Conservation (phyloP, 108 stramenopile genomes). For the Nannochloropsis salina region DNA sequence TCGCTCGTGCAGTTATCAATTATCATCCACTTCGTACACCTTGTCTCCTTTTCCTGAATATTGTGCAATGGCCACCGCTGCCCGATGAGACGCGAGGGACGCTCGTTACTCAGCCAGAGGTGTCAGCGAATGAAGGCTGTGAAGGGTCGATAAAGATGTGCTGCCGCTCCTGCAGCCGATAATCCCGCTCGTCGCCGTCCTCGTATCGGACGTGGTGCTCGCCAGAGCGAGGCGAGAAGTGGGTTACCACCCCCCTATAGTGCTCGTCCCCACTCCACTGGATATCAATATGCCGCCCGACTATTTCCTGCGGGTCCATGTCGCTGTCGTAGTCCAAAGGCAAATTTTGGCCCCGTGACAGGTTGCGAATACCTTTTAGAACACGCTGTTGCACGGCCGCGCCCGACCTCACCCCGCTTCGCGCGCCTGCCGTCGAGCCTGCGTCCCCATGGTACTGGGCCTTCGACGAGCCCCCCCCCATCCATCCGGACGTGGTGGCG, state of each 20-base stretch:
- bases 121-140: too few species aligned
- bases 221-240: background rate
- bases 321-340: slow-evolving; percentile 14
- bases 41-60: too few species aligned
- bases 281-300: background rate
- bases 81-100: too few species aligned
- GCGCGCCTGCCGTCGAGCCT: background rate
- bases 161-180: background rate
- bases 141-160: background rate
- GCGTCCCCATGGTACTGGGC: background rate
- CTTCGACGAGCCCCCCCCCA: background rate
- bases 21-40: too few species aligned
- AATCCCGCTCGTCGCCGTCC: slow-evolving; percentile 16
- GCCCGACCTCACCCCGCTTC: background rate
- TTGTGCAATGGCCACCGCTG: too few species aligned
- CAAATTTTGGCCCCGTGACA: background rate
- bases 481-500: background rate
- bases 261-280: slow-evolving; percentile 9
- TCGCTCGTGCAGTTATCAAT: too few species aligned
- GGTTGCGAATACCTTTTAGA: background rate
- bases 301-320: background rate
- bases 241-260: background rate
- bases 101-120: too few species aligned
- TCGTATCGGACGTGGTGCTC: background rate
- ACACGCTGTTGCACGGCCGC: background rate